Base-by-base conservation (phyloP, 352 stramenopile genomes). In the Phytophthora agathidicida region DNA sequence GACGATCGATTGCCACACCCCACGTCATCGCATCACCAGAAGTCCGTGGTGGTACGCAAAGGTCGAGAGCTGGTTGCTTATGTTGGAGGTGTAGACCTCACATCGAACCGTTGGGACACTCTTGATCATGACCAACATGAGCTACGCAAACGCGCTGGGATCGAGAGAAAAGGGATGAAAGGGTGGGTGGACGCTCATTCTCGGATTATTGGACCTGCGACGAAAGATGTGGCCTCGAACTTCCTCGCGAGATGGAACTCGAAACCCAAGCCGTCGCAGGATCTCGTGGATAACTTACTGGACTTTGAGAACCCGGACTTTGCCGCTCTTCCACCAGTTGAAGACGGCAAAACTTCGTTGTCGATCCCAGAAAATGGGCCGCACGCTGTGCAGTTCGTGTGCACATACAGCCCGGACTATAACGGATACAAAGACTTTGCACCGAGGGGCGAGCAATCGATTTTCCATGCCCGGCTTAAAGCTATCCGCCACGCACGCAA, bases 221-320 rank as follows among this genome's bases (percentile, higher is more conserved):
- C 68, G 0, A 56, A 58, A 9, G 80, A 91, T 43, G 73, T 88
- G 7, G 71, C 78, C 2, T 58, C 64, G 10, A 86, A 73, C 22
- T 91, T 88, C 27, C 43, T 75, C 1, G 54, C 72, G 10, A 64
- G 81, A 3, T 91, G 81, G 81, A 86, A 84, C 47, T 66, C 72
- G 0, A 11, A 37, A n/a, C 54, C 61, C 1, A 44, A 57, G 3
- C 69, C 72, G 0, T 61, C 46, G 11, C 33, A 75, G 17, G 45
- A 73, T 17, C 28, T 71, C 3, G 13, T 65, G 22, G 61, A 80
- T 9, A 58, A 79, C 19, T 32, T 82, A 23, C 37, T 85, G 4
- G 52, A 73, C 10, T 80, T 80, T 39, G 44, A 65, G 14, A 82
- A 82, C 30, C 72, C 72, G 13, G 42, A 49, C 11, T 70, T 48